Evolutionary conservation across 331 rosid genomes (phyloP).

Genomic region (Prunus yedoensis): DNA sequence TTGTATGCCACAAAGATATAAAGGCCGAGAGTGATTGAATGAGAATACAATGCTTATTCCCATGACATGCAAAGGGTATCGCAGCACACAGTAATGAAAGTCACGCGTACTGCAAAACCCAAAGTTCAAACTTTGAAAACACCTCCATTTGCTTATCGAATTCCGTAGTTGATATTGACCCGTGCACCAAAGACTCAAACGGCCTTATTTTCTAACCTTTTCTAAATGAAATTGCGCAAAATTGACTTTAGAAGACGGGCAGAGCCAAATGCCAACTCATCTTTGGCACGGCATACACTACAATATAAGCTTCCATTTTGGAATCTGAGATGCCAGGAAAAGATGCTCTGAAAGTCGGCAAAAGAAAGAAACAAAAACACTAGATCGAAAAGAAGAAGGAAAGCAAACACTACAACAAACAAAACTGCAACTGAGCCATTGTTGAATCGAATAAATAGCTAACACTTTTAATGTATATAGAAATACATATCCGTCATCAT

Average conservation of each 20-base stretch:
- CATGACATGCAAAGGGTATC: too few relatives aligned
- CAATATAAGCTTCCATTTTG: too few relatives aligned
- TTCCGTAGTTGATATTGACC: not conserved
- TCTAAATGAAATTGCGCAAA: too few relatives aligned
- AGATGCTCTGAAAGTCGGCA: not conserved
- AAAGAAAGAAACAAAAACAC: not conserved
- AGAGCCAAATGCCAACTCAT: not conserved
- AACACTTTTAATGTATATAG: constrained; percentile 1
- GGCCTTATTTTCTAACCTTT: not conserved
- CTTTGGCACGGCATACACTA: not conserved
- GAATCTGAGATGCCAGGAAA: not conserved
- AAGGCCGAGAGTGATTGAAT: too few relatives aligned
- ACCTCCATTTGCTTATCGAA: not conserved
- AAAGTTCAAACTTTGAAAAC: not conserved
- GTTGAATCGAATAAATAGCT: constrained; percentile 18
- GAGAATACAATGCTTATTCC: too few relatives aligned
- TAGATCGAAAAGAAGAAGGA: not conserved
- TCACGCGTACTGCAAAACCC: not conserved
- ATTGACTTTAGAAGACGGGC: too few relatives aligned
- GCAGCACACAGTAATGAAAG: not conserved
- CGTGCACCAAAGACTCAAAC: not conserved
- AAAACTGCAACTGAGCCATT: not conserved
- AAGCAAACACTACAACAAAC: constrained; percentile 1
- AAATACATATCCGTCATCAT: constrained; percentile 14
- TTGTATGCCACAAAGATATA: too few relatives aligned